Conservation (phyloP, 768 basidiomycete species). For the Auricularia heimuer region DNA sequence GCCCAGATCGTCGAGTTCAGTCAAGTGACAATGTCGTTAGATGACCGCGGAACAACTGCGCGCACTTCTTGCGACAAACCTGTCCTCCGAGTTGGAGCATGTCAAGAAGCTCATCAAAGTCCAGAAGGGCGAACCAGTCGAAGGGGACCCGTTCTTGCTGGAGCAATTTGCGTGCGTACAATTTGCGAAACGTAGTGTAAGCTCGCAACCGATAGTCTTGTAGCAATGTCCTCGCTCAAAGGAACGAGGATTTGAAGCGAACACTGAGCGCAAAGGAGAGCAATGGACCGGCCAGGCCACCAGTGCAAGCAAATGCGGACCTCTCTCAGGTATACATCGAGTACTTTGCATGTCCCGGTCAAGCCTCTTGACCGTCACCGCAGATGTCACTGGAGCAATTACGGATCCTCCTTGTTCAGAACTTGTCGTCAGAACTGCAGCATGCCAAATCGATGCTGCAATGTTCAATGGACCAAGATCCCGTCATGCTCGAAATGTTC, state of each 20-base stretch:
- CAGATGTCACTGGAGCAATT: not conserved
- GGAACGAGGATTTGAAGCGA: not conserved
- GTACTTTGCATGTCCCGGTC: not conserved
- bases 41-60: not conserved
- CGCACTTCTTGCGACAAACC: not conserved
- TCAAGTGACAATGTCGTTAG: not conserved
- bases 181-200: not conserved
- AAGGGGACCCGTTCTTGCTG: not conserved
- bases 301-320: not conserved
- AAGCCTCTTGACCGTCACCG: not conserved
- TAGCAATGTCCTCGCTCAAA: not conserved
- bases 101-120: not conserved
- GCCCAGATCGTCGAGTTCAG: not conserved
- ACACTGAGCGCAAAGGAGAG: not conserved
- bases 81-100: not conserved
- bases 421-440: not conserved
- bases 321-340: not conserved
- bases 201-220: not conserved
- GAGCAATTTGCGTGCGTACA: not conserved
- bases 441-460: not conserved
- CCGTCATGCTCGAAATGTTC: conserved; percentile 30
- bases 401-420: not conserved
- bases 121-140: not conserved
- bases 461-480: conserved; percentile 19
- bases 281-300: not conserved